Evolutionary conservation across 2,329 filamentous ascomycete species (phyloP).

Genomic region (Aspergillus sojae): DNA sequence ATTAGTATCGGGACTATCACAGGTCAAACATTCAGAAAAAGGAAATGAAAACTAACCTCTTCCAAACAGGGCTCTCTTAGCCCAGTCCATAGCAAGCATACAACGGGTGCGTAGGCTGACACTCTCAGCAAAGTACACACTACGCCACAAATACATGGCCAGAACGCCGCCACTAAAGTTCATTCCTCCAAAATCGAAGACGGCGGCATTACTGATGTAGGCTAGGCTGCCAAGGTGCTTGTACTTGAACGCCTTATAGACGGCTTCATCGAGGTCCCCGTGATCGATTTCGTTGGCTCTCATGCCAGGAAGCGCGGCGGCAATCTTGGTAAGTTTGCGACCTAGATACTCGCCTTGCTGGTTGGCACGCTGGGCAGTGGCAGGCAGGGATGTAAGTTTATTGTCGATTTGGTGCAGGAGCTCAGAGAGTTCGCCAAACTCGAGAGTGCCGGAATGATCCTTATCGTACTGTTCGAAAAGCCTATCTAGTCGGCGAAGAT

Average conservation of each 20-base stretch:
- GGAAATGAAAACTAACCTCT: constrained; percentile 67
- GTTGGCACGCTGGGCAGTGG: constrained; percentile 93
- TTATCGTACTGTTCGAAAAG: constrained; percentile 92
- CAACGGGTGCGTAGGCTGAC: constrained; percentile 88
- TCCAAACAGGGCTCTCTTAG: constrained; percentile 93
- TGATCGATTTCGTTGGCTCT: constrained; percentile 78
- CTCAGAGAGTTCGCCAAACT: constrained; percentile 88
- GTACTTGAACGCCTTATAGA: constrained; percentile 95
- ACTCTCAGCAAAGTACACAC: constrained; percentile 96
- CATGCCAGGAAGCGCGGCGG: constrained; percentile 74
- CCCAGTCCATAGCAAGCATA: constrained; percentile 96
- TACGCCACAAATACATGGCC: constrained; percentile 95
- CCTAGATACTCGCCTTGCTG: constrained; percentile 94
- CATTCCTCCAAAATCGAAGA: constrained; percentile 86
- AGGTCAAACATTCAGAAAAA: not conserved
- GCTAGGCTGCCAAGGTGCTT: constrained; percentile 87
- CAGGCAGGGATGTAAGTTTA: constrained; percentile 91
- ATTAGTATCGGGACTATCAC: not conserved
- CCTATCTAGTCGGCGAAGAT: constrained; percentile 85
- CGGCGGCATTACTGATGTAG: constrained; percentile 93
- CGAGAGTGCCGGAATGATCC: constrained; percentile 88
- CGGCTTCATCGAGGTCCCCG: constrained; percentile 86
- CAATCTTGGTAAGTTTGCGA: constrained; percentile 90
- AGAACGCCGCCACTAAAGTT: constrained; percentile 80
- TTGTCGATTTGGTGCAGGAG: constrained; percentile 89